These are phyloP conservation scores for Exophiala spinifera DNA, from an alignment of 2,329 filamentous ascomycete genomes.

Conservation along the genomic window DNA sequence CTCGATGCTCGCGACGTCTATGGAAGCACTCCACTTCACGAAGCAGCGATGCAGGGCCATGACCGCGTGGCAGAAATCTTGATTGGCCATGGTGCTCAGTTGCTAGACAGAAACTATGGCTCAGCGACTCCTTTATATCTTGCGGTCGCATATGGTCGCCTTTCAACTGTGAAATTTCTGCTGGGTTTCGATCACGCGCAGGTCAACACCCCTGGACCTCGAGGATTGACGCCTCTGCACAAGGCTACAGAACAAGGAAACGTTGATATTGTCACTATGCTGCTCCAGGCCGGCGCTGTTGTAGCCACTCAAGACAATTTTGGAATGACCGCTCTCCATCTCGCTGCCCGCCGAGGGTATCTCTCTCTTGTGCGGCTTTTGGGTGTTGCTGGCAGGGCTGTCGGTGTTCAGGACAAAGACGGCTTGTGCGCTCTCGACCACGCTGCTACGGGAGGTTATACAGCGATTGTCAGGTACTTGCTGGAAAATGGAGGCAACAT, in stretches of 20 bases:
- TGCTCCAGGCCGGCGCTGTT: conserved; percentile 29
- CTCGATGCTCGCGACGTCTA: conserved; percentile 32
- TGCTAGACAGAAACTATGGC: conserved; percentile 20
- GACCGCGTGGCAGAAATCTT: conserved; percentile 21
- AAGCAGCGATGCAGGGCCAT: conserved; percentile 23
- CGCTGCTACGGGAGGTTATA: conserved; percentile 26
- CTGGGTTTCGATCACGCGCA: conserved; percentile 22
- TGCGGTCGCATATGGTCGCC: conserved; percentile 22
- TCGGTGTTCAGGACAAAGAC: conserved; percentile 21
- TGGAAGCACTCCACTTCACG: conserved; percentile 27
- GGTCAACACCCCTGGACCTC: conserved; percentile 19
- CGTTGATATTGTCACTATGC: conserved; percentile 29
- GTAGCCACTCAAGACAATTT: conserved; percentile 24
- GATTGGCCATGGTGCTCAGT: conserved; percentile 20
- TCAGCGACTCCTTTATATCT: conserved; percentile 25
- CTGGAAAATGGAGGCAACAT: conserved; percentile 31
- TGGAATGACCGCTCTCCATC: conserved; percentile 24
- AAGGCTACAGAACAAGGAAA: conserved; percentile 29
- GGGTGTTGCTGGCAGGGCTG: conserved; percentile 18
- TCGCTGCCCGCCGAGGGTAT: conserved; percentile 24
- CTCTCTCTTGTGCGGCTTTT: conserved; percentile 18
- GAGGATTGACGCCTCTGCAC: conserved; percentile 30
- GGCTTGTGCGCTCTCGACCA: conserved; percentile 24
- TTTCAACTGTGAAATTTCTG: conserved; percentile 20
- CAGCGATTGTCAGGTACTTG: conserved; percentile 21